Evolutionary conservation across 208 protist genomes (phyloP).

Genomic region (Borovskyia barvae): DNA sequence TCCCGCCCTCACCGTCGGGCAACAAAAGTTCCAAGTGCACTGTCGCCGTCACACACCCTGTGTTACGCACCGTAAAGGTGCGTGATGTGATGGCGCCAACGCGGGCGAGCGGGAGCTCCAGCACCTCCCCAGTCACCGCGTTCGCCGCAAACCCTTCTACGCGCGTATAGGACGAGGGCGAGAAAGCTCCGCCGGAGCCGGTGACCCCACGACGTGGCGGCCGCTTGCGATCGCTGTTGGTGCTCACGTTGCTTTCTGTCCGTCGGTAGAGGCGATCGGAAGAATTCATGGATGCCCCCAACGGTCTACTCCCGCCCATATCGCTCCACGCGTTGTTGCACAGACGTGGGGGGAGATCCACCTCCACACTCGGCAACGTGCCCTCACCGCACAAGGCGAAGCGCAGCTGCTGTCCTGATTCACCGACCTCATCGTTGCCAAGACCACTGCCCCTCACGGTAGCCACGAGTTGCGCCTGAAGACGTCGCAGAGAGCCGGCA

Average conservation of each 20-base stretch:
- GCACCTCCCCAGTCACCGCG: conserved; percentile 26
- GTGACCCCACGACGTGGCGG: conserved; percentile 9
- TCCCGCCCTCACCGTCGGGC: neutral
- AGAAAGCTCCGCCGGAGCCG: neutral
- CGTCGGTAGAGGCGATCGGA: conserved; percentile 17
- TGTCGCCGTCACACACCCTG: conserved; percentile 75
- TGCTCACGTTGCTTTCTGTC: neutral
- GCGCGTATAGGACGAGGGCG: neutral
- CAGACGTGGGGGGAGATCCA: conserved; percentile 55
- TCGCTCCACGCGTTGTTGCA: neutral
- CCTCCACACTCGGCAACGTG: conserved; percentile 89
- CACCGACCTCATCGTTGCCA: conserved; percentile 36
- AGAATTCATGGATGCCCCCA: neutral
- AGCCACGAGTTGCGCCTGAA: conserved; percentile 89
- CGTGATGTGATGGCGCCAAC: conserved; percentile 51
- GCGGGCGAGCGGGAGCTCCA: conserved; percentile 82
- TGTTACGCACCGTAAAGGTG: conserved; percentile 84
- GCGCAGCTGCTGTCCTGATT: conserved; percentile 36
- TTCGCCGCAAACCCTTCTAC: neutral
- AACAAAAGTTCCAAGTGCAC: conserved; percentile 63
- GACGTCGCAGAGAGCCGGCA: conserved; percentile 76
- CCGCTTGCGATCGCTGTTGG: conserved; percentile 11
- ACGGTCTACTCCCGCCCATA: neutral
- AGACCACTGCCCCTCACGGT: conserved; percentile 76
- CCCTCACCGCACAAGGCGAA: conserved; percentile 94